phyloP scores from a whole-genome alignment of 768 basidiomycete genomes.

The Hirschioporus abietinus region DNA sequence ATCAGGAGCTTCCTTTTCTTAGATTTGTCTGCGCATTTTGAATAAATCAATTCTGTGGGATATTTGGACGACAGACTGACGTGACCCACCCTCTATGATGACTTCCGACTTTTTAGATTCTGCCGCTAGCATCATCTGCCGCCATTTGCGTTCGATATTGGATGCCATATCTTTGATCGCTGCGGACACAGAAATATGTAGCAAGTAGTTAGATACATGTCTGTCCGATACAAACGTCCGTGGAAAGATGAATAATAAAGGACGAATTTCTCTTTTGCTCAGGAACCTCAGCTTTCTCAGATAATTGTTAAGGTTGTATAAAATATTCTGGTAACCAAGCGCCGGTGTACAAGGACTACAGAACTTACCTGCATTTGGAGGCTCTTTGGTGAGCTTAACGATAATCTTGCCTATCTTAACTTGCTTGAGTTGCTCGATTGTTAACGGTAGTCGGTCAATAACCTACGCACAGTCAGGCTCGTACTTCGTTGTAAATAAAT shows the following conservation, averaged over 20 bases:
- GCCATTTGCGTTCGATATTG: constrained; percentile 84
- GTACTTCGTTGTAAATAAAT: constrained; percentile 9
- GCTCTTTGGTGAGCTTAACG: constrained; percentile 69
- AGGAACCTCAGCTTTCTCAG: neutral
- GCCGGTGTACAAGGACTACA: neutral
- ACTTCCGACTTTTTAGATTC: constrained; percentile 39
- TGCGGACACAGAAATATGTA: constrained; percentile 42
- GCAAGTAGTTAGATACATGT: constrained; percentile 62
- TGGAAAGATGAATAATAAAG: constrained; percentile 5
- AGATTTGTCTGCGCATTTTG: constrained; percentile 41
- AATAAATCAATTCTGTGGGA: constrained; percentile 15
- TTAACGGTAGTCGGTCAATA: constrained; percentile 77
- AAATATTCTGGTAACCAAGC: neutral
- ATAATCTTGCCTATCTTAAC: constrained; percentile 80
- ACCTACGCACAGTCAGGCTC: constrained; percentile 40
- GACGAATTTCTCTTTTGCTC: neutral
- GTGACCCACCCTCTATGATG: constrained; percentile 68
- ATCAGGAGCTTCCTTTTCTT: constrained; percentile 68
- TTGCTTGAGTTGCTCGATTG: constrained; percentile 57
- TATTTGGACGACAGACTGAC: constrained; percentile 35
- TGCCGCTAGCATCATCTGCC: constrained; percentile 46
- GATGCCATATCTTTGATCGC: constrained; percentile 93
- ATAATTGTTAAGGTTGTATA: neutral
- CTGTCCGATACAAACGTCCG: constrained; percentile 3
- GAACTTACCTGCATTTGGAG: constrained; percentile 75